Base-by-base conservation (phyloP, 1,284 basidiomycete genomes). In the Wallemia mellicola region DNA sequence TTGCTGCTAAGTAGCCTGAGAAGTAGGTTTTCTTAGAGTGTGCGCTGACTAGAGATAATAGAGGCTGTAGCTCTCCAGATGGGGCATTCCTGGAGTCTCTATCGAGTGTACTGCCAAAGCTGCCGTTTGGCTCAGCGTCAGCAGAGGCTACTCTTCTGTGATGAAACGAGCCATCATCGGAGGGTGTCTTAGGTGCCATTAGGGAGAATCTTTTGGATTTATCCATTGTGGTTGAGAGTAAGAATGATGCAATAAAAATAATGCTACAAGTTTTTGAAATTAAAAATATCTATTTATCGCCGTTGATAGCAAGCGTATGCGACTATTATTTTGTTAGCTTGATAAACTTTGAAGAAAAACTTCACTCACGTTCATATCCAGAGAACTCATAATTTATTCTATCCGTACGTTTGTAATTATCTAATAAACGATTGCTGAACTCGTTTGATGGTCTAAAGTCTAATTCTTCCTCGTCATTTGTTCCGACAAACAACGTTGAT, bases 321-420 rank as follows among this genome's bases (percentile, higher is more conserved):
- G 38, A 48, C 38, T 48, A n/a, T 22, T 5, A 7, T 3, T 30
- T 7, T 3, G 19, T 48, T 3, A 48, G 38, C 9, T 5, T 48
- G 38, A 11, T 15, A 5, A n/a, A 5, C 9, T n/a, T 11, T 17
- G 3, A 48, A 48, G 22, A 3, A 5, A n/a, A 3, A 7, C 69
- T n/a, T n/a, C 38, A 96, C 32, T 89, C 85, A 63, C 96, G 75
- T 70, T 92, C 86, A 70, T 96, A 98, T 59, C 84, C 86, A 59
- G 86, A 86, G 68, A 96, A 91, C 71, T 94, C 89, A 74, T 98
- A 98, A 68, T 92, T 86, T 70, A 98, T 98, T 69, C 94, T 85
- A 73, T 96, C 92, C 60, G 85, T 92, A 64, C 89, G 76, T 65
- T 68, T 69, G 66, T 74, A 77, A 32, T 64, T 66, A 63, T 64